Evolutionary conservation across 805 yeast genomes (phyloP).

Genomic region (Candida ulmi): DNA sequence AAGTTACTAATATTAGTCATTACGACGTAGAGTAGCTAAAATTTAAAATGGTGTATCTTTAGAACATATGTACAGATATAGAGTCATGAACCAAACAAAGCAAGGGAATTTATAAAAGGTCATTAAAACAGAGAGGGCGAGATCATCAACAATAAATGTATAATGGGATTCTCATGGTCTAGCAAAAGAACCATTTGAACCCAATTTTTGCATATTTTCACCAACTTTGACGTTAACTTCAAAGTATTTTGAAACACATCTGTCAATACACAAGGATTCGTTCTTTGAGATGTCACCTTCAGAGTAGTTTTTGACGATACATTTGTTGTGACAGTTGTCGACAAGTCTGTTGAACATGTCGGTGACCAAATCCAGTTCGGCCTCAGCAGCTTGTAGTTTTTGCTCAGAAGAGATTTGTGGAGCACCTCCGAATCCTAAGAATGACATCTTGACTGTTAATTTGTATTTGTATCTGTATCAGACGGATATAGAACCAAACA

Average conservation of each 20-base stretch:
- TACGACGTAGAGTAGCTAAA: not conserved
- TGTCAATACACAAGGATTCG: conserved; percentile 85
- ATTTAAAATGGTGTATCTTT: not conserved
- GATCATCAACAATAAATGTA: not conserved
- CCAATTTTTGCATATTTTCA: conserved; percentile 58
- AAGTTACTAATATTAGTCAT: not conserved
- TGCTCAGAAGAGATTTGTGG: conserved; percentile 72
- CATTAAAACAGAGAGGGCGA: too few species aligned
- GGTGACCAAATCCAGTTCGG: conserved; percentile 94
- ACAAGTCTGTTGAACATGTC: conserved; percentile 95
- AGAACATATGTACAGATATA: conserved; percentile 3
- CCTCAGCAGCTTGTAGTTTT: conserved; percentile 87
- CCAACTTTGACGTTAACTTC: conserved; percentile 94
- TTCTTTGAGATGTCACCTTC: conserved; percentile 73
- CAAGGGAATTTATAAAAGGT: not conserved
- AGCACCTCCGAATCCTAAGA: conserved; percentile 69
- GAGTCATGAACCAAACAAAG: not conserved
- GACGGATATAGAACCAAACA: too few species aligned
- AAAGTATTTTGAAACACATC: conserved; percentile 93
- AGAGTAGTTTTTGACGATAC: conserved; percentile 60
- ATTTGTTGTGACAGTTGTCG: conserved; percentile 82
- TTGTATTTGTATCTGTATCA: too few species aligned
- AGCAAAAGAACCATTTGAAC: conserved; percentile 36
- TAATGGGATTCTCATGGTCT: conserved; percentile 13
- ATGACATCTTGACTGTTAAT: conserved; percentile 45